Percentiles rank a stretch among this genome's conserved stretches.
phyloP scores from a whole-genome alignment of 768 basidiomycete species.

The Phylloporus rhodoxanthus region DNA sequence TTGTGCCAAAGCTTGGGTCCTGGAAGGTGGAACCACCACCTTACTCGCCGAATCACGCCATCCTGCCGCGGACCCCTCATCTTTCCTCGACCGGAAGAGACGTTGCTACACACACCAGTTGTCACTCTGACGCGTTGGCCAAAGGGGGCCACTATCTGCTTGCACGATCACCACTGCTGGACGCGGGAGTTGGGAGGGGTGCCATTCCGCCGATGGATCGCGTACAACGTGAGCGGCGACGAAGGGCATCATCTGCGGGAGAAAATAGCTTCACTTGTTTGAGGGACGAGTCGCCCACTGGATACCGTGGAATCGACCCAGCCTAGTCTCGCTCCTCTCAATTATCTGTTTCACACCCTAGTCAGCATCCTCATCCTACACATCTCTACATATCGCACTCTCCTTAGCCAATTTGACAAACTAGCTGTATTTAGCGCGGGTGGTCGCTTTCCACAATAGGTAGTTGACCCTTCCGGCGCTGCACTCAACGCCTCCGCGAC shows the following conservation, averaged over 20 bases:
- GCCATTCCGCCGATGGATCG: background rate
- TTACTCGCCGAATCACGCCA: constrained; percentile 5
- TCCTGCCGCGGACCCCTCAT: constrained; percentile 1
- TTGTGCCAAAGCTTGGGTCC: constrained; percentile 59
- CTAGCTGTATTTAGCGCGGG: background rate
- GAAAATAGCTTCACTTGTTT: constrained; percentile 26
- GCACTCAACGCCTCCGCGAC: background rate
- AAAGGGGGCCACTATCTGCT: constrained; percentile 11
- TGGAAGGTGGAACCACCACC: constrained; percentile 50
- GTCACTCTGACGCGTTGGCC: constrained; percentile 19
- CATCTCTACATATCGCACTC: constrained; percentile 1
- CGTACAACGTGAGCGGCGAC: constrained; percentile 25
- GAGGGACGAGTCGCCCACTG: background rate
- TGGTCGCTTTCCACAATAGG: constrained; percentile 4
- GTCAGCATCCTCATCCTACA: background rate
- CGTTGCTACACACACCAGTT: constrained; percentile 13
- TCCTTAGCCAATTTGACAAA: background rate
- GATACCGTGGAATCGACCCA: constrained; percentile 1
- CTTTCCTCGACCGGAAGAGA: constrained; percentile 3
- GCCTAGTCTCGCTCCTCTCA: background rate
- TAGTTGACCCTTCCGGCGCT: background rate
- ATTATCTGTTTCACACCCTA: background rate
- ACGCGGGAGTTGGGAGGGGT: background rate
- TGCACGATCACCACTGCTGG: constrained; percentile 1
- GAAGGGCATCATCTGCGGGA: constrained; percentile 45